Evolutionary conservation across 345 rosid species (phyloP), one percentile per base, ranked within the genome.

Genomic region (Lumnitzera littorea): DNA sequence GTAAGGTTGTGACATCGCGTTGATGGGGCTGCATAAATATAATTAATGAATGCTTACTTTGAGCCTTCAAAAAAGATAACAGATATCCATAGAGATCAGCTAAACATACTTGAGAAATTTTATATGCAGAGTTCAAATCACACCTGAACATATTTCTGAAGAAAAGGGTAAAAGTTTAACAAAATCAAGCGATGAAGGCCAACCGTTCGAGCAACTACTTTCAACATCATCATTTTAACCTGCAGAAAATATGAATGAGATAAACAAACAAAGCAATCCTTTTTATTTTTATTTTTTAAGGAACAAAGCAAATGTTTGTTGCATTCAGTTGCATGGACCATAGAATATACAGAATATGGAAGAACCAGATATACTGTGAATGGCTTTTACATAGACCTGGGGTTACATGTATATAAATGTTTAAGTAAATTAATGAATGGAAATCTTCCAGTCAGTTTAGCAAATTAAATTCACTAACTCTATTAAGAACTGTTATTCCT

Each of bases 171-270:
- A 61, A 90, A 83, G 51, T 83, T 86, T 65, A 90, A 67, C 52
- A 94, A 74, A 17, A 86, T 83, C 75, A 94, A 73, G 50, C 78
- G 85, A 76, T 94, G 99, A 57, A 88, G 96, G 58, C 99, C 99
- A 69, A 94, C 73, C 27, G 95, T 79, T 56, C 96, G 86, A 60
- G 96, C 91, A 73, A 94, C 79, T 57, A 90, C 84, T 83, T 90
- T 88, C 70, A 94, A 62, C 80, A 94, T 74, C 96, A 94, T 88
- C 96, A 90, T 80, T 79, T 80, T 90, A 59, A 86, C 84, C 99
- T 94, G 85, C 72, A 72, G 49, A 6, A 48, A 49, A 41, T 61
- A 43, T 9, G 29, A 16, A 13, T 17, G 51, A 52, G 23, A 49
- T 20, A 55, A 61, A 36, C 13, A 63, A 51, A 46, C 11, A 29